Base-by-base conservation (phyloP, 352 stramenopile genomes). In the Pythium vanterpoolii region DNA sequence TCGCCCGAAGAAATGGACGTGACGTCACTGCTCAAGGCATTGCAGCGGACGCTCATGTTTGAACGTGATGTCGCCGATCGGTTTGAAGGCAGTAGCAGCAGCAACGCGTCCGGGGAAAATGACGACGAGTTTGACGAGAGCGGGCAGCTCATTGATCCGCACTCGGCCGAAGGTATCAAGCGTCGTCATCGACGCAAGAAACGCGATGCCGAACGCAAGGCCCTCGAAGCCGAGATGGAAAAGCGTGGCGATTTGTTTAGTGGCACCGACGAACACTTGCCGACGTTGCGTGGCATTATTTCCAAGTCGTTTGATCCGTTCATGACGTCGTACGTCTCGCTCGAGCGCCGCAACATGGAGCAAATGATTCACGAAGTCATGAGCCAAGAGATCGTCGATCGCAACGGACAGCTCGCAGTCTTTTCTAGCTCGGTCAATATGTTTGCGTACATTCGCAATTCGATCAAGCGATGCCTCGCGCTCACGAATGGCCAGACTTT, bases 361-460 rank as follows among this genome's bases (percentile, higher is more conserved):
- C 73, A 88, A 64, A 96, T 98, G 81, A 83, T 98, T 31, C 65
- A 79, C 28, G 81, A 97, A 65, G 88, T 96, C 33, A 84, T 96
- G 67, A 89, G 80, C 62, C 86, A 96, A 45, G 90, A 97, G 52
- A 90, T 97, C 5, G 93, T 98, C 24, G 96, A 99, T 68, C 89
- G 83, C 39, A 96, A 98, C 31, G 96, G 96, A 11, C 93, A 97
- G 47, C 73, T 98, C 18, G 93, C 96, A 0, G 95, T 99, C 8
- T 98, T 99, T 64, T 98, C 90, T 2, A 98, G 90, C 33, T 98
- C 96, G 3, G 97, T 98, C 18, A 98, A 98, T 63, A 93, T 99
- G 62, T 99, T 99, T 66, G 91, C 98, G 40, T 99, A 99, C 77
- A 98, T 99, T 61, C 98, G 98, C 49, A 98, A 98, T 57, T 98